Evolutionary conservation across 2,329 filamentous ascomycete genomes (phyloP).

Genomic region (Trichoderma sp.): DNA sequence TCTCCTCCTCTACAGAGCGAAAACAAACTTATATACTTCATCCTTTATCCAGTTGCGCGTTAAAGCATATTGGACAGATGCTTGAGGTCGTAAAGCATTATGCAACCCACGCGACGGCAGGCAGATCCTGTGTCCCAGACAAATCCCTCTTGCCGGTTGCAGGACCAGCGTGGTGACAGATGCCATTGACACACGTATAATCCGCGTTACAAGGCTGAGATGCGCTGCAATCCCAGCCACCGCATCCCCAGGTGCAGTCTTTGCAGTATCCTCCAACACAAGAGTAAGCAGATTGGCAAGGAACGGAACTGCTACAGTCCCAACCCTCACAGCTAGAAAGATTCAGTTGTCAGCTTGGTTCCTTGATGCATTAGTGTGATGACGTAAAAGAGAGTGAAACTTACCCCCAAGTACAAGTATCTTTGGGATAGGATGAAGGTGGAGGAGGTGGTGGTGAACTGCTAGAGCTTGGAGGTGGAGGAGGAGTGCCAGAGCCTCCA

Average conservation of each 20-base stretch:
- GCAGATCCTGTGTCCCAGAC: background rate
- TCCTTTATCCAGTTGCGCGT: background rate
- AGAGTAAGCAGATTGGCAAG: conserved; percentile 9
- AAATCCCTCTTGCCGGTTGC: background rate
- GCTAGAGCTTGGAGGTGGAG: background rate
- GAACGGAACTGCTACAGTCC: background rate
- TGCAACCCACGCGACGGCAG: background rate
- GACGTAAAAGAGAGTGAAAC: accelerated
- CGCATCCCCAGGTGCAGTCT: conserved; percentile 5
- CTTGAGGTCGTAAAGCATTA: background rate
- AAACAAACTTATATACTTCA: background rate
- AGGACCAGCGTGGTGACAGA: conserved; percentile 7
- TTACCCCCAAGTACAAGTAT: conserved; percentile 10
- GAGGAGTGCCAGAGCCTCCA: background rate
- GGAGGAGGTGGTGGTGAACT: background rate
- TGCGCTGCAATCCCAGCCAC: conserved; percentile 1
- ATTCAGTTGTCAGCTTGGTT: background rate
- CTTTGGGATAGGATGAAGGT: background rate
- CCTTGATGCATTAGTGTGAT: background rate
- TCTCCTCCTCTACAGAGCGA: background rate
- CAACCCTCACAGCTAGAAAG: background rate
- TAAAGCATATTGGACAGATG: background rate
- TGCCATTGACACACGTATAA: background rate
- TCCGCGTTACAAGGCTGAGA: conserved; percentile 9
- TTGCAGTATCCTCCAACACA: conserved; percentile 11